Conservation (phyloP, 768 basidiomycete species). For the Psilocybe cubensis region DNA sequence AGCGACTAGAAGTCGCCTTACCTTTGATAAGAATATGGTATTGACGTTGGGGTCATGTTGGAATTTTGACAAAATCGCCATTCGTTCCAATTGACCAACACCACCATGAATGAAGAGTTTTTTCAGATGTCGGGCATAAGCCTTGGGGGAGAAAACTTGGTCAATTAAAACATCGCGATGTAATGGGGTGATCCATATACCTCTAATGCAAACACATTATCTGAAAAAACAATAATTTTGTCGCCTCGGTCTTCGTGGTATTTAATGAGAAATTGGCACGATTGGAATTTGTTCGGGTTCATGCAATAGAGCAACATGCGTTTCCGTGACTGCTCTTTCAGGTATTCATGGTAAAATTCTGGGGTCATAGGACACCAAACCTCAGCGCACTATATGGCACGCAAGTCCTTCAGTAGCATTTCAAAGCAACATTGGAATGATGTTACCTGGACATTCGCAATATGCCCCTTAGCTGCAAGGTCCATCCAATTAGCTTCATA, state of each 20-base stretch:
- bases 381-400: conserved; percentile 81
- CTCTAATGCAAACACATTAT: conserved; percentile 97
- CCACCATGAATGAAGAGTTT: conserved; percentile 97
- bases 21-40: conserved; percentile 98
- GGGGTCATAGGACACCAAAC: conserved; percentile 99
- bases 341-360: conserved; percentile 97
- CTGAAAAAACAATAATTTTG: conserved; percentile 99
- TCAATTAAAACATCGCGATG: not conserved
- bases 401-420: not conserved
- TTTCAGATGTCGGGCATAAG: conserved; percentile 90
- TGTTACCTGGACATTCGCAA: conserved; percentile 98
- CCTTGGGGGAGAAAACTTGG: conserved; percentile 47
- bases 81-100: conserved; percentile 92
- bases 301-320: conserved; percentile 98
- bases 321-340: conserved; percentile 90
- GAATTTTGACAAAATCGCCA: conserved; percentile 94
- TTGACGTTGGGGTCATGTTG: conserved; percentile 95
- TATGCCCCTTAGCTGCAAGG: conserved; percentile 97
- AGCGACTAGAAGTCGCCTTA: conserved; percentile 28
- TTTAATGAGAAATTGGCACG: conserved; percentile 97
- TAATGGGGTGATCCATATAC: conserved; percentile 44
- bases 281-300: conserved; percentile 99
- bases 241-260: conserved; percentile 98
- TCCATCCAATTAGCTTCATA: conserved; percentile 99
- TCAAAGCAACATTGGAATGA: not conserved